Conservation (phyloP, 148 eudicot species). For the Chenopodium suecicum region DNA sequence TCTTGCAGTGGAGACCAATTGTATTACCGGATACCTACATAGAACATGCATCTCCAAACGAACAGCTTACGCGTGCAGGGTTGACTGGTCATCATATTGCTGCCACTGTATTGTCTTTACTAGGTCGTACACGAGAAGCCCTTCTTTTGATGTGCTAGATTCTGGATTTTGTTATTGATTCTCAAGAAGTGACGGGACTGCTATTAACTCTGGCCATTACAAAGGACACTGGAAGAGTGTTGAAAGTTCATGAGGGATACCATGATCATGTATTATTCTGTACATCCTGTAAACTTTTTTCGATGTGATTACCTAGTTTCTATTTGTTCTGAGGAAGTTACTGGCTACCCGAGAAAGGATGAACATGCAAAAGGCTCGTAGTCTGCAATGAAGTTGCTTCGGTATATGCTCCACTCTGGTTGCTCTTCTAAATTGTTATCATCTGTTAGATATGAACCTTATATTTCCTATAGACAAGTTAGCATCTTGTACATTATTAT, state of each 20-base stretch:
- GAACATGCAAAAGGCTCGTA: neutral
- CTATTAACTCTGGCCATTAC: neutral
- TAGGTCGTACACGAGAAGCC: conserved; percentile 89
- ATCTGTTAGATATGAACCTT: neutral
- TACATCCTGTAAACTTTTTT: neutral
- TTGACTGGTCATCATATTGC: conserved; percentile 86
- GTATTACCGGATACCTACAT: conserved; percentile 82
- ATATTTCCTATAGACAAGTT: neutral
- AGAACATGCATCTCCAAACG: conserved; percentile 68
- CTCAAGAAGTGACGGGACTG: neutral
- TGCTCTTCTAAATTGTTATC: neutral
- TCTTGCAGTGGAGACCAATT: conserved; percentile 85
- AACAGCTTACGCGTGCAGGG: conserved; percentile 77
- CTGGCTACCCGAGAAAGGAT: neutral
- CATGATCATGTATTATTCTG: neutral
- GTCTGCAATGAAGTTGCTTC: neutral
- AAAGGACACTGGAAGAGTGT: neutral
- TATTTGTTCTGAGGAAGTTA: neutral
- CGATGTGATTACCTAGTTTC: neutral
- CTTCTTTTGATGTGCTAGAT: conserved; percentile 76
- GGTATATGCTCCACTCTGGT: neutral
- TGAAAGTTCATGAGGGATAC: neutral
- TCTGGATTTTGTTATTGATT: neutral
- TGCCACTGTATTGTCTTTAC: conserved; percentile 77
- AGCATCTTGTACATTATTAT: neutral